These are phyloP conservation scores for Flaveria robusta DNA, from an alignment of 129 eudicot species.

Conservation along the genomic window DNA sequence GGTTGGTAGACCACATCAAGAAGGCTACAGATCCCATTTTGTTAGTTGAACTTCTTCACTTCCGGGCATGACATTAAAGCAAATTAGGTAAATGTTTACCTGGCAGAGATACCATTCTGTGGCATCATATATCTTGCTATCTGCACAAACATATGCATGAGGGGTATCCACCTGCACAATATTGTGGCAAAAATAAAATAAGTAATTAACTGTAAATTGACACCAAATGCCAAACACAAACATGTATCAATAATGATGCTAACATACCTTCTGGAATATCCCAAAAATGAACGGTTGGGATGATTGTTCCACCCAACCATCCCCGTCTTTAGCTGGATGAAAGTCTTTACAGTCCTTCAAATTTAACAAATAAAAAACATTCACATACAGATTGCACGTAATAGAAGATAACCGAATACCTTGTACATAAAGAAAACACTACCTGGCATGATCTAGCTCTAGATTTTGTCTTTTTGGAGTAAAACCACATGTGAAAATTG, in stretches of 20 bases:
- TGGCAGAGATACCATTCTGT: constrained; percentile 98
- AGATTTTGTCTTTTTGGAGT: constrained; percentile 62
- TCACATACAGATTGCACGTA: background rate
- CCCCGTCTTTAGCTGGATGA: constrained; percentile 56
- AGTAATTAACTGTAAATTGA: background rate
- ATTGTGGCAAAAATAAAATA: background rate
- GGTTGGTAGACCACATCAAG: background rate
- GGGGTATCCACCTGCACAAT: constrained; percentile 78
- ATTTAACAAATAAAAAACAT: background rate
- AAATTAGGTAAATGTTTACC: constrained; percentile 41
- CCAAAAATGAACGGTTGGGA: constrained; percentile 91
- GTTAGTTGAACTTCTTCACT: background rate
- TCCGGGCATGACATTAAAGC: background rate
- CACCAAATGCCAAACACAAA: constrained; percentile 8
- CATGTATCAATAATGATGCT: constrained; percentile 12
- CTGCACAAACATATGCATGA: constrained; percentile 87
- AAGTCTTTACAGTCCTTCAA: constrained; percentile 44
- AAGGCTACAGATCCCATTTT: background rate
- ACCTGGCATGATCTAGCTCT: constrained; percentile 96
- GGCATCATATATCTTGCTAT: constrained; percentile 83
- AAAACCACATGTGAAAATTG: constrained; percentile 62
- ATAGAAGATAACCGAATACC: background rate
- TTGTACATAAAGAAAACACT: background rate
- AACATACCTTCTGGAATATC: constrained; percentile 69
- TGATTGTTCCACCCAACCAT: constrained; percentile 98